phyloP scores from a whole-genome alignment of 1,284 basidiomycete species.

The Mrakiaceae sp. region DNA sequence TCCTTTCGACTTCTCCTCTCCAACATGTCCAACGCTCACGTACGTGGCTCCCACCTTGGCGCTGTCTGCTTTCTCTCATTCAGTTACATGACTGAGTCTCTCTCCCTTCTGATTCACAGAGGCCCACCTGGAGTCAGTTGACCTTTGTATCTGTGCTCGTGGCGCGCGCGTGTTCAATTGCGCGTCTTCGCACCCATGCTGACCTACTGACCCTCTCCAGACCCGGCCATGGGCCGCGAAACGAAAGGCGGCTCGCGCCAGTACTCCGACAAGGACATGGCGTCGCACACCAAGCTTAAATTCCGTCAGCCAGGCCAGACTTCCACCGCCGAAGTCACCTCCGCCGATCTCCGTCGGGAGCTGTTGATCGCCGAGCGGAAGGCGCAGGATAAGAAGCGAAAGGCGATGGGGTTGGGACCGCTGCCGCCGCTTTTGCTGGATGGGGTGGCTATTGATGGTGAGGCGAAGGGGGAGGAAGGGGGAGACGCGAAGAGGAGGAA shows the following conservation, averaged over 20 bases:
- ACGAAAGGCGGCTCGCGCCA: constrained; percentile 73
- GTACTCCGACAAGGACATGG: constrained; percentile 79
- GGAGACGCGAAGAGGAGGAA: constrained; percentile 64
- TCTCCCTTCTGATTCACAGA: neutral
- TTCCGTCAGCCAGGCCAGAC: constrained; percentile 86
- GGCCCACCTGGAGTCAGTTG: constrained; percentile 15
- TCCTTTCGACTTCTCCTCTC: too few species aligned
- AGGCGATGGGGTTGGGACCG: constrained; percentile 57
- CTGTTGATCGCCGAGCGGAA: constrained; percentile 68
- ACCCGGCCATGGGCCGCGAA: constrained; percentile 34
- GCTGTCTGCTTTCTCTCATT: neutral
- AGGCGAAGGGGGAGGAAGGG: constrained; percentile 43
- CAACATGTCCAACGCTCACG: constrained; percentile 12
- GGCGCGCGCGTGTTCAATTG: neutral
- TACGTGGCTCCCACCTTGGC: neutral
- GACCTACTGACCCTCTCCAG: constrained; percentile 4
- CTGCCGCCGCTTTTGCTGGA: constrained; percentile 25
- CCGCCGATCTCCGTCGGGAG: constrained; percentile 69
- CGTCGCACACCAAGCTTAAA: constrained; percentile 88
- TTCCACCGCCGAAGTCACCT: constrained; percentile 56
- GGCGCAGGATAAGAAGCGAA: constrained; percentile 75
- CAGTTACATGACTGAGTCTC: neutral
- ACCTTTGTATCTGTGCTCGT: neutral
- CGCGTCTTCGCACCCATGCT: neutral
- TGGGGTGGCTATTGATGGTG: constrained; percentile 29